phyloP scores from a whole-genome alignment of 495 filamentous ascomycete genomes.

The Talaromyces trachyspermus region DNA sequence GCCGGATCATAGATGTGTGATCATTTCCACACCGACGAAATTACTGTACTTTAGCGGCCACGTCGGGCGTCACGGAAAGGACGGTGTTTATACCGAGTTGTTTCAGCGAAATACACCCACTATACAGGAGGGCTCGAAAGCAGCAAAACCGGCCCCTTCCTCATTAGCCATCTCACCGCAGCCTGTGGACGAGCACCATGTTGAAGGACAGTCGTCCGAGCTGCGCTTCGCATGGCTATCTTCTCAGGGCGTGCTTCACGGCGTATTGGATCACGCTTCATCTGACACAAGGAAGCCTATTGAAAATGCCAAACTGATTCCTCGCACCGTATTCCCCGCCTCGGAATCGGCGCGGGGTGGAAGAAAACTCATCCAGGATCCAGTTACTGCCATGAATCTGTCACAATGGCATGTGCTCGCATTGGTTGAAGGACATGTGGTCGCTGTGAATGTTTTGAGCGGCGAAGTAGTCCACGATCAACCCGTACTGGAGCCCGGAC shows the following conservation, averaged over 20 bases:
- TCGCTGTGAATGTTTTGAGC: slow-evolving; percentile 80
- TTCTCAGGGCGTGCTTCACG: slow-evolving; percentile 80
- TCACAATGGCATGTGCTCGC: slow-evolving; percentile 92
- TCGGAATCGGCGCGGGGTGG: slow-evolving; percentile 58
- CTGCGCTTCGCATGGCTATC: slow-evolving; percentile 86
- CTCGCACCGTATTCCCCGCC: slow-evolving; percentile 61
- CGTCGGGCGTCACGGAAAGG: slow-evolving; percentile 62
- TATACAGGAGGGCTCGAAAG: slow-evolving; percentile 56
- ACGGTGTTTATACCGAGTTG: slow-evolving; percentile 78
- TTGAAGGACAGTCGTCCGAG: slow-evolving; percentile 47
- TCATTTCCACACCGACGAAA: slow-evolving; percentile 67
- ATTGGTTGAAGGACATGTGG: slow-evolving; percentile 70
- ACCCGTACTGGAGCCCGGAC: slow-evolving; percentile 70
- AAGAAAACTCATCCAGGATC: slow-evolving; percentile 55
- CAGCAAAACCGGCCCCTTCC: slow-evolving; percentile 51
- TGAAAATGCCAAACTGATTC: slow-evolving; percentile 68
- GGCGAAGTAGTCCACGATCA: slow-evolving; percentile 81
- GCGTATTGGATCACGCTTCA: slow-evolving; percentile 51
- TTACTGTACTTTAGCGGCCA: slow-evolving; percentile 74
- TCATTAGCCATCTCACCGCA: slow-evolving; percentile 71
- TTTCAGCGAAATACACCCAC: slow-evolving; percentile 80
- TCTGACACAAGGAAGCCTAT: slow-evolving; percentile 44
- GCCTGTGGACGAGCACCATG: slow-evolving; percentile 36
- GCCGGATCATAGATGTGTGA: slow-evolving; percentile 62
- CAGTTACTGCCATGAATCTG: slow-evolving; percentile 71